Evolutionary conservation across 2,329 filamentous ascomycete genomes (phyloP).

Genomic region (Geosmithia flava): DNA sequence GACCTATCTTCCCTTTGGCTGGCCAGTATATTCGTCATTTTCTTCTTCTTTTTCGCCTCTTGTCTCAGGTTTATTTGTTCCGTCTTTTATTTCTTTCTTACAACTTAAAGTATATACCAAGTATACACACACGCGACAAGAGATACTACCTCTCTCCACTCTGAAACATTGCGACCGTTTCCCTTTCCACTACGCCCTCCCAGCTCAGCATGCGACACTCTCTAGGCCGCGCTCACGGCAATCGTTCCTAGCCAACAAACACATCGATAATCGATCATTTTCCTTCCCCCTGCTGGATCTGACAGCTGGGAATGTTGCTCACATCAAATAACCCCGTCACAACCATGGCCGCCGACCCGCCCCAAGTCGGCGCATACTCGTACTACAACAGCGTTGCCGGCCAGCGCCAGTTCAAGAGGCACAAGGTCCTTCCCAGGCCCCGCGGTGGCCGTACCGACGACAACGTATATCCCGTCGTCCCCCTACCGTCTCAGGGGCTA

Average conservation of each 20-base stretch:
- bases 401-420: slow-evolving; percentile 30
- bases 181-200: neutral
- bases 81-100: too few relatives aligned
- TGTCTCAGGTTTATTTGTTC: too few relatives aligned
- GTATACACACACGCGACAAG: neutral
- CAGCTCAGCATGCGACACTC: slow-evolving; percentile 1
- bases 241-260: neutral
- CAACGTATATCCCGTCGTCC: slow-evolving; percentile 2
- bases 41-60: too few relatives aligned
- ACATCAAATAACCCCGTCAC: slow-evolving; percentile 8
- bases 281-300: neutral
- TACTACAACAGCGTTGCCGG: slow-evolving; percentile 8
- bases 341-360: slow-evolving; percentile 15
- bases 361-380: neutral
- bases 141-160: neutral
- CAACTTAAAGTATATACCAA: too few relatives aligned
- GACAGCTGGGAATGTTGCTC: neutral
- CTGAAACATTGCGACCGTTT: neutral
- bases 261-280: neutral
- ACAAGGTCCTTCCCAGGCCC: slow-evolving; percentile 29
- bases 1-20: too few relatives aligned
- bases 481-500: slow-evolving; percentile 10
- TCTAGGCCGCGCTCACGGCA: neutral
- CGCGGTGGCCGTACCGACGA: slow-evolving; percentile 10
- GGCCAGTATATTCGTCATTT: too few relatives aligned